Evolutionary conservation across 768 basidiomycete species (phyloP).

Genomic region (Phylloporus sp.): DNA sequence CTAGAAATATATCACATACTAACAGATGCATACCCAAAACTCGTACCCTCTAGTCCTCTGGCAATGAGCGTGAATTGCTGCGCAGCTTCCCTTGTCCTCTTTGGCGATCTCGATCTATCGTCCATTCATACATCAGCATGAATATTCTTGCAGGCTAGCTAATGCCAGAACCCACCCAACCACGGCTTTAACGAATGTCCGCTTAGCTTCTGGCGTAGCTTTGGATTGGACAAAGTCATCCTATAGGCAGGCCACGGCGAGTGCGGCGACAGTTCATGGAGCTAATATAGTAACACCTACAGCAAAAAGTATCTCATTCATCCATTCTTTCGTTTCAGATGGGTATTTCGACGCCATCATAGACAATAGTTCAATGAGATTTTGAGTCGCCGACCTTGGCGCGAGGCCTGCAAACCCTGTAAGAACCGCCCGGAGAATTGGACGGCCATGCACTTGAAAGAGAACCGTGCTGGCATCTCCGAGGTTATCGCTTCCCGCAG

Average conservation of each 20-base stretch:
- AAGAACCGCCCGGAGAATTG: constrained; percentile 70
- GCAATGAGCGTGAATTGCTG: constrained; percentile 86
- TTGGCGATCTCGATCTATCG: constrained; percentile 63
- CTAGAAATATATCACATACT: constrained; percentile 38
- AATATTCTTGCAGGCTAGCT: not conserved
- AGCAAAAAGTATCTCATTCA: constrained; percentile 64
- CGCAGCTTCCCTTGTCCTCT: constrained; percentile 75
- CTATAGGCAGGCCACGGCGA: constrained; percentile 34
- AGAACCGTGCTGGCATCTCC: constrained; percentile 50
- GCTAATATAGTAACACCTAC: constrained; percentile 35
- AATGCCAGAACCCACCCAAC: constrained; percentile 44
- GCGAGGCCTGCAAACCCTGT: constrained; percentile 81
- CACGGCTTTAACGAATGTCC: constrained; percentile 70
- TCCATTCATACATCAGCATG: constrained; percentile 1
- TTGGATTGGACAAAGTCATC: constrained; percentile 70
- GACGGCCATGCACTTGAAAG: constrained; percentile 52
- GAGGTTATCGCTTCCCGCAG: constrained; percentile 60
- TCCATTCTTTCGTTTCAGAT: constrained; percentile 61
- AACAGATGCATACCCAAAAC: constrained; percentile 77
- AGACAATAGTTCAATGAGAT: constrained; percentile 79
- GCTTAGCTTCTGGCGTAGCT: constrained; percentile 72
- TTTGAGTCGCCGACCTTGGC: constrained; percentile 77
- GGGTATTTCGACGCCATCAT: constrained; percentile 58
- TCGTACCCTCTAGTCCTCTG: constrained; percentile 78
- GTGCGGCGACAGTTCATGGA: not conserved